These are phyloP conservation scores for Venturia aucupariae DNA, from an alignment of 2,329 filamentous ascomycete genomes.

Conservation along the genomic window DNA sequence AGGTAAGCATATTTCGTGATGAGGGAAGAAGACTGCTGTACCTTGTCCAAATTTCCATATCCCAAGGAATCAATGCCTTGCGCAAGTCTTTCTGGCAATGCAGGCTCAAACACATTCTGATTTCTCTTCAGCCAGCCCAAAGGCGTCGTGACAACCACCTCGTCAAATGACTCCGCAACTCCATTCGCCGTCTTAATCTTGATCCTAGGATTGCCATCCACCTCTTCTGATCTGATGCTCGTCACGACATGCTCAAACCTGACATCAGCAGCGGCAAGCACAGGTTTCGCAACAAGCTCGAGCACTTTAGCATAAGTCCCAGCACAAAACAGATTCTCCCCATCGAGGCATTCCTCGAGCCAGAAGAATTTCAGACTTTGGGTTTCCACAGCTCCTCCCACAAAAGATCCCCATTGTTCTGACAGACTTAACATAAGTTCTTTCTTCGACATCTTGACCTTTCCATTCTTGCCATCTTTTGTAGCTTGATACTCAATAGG, in stretches of 20 bases:
- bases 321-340: constrained; percentile 55
- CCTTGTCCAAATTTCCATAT: constrained; percentile 65
- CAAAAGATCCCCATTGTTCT: constrained; percentile 61
- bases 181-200: constrained; percentile 33
- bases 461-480: constrained; percentile 19
- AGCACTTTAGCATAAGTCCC: constrained; percentile 53
- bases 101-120: constrained; percentile 45
- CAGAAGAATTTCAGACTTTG: constrained; percentile 71
- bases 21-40: not conserved
- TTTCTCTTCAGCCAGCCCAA: constrained; percentile 60
- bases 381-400: constrained; percentile 52
- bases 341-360: constrained; percentile 70
- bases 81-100: constrained; percentile 45
- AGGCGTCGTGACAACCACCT: constrained; percentile 58
- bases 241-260: constrained; percentile 39
- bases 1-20: constrained; percentile 26
- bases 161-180: constrained; percentile 46
- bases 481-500: not conserved
- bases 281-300: constrained; percentile 49
- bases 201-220: constrained; percentile 14
- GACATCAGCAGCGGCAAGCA: constrained; percentile 46
- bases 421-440: constrained; percentile 44
- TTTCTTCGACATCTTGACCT: constrained; percentile 32
- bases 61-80: constrained; percentile 55
- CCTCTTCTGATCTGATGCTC: constrained; percentile 27